Evolutionary conservation across 345 rosid species (phyloP).

Genomic region (Eucalyptus polybractea): DNA sequence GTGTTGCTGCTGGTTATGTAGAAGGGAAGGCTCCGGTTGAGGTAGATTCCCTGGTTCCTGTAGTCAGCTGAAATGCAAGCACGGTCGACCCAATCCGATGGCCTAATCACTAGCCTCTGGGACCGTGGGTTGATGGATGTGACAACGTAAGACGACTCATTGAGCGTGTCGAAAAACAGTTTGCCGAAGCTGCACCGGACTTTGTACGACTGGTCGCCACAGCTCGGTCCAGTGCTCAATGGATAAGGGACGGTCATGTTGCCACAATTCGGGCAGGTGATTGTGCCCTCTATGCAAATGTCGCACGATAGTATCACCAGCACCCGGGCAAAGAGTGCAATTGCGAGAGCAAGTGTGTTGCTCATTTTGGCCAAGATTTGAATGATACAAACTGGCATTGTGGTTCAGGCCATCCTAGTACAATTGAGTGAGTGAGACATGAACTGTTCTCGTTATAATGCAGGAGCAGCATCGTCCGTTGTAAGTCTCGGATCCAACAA

Average conservation of each 20-base stretch:
- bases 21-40: constrained; percentile 31
- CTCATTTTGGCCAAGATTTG: background rate
- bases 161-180: background rate
- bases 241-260: constrained; percentile 10
- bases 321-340: background rate
- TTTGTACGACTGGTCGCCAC: constrained; percentile 13
- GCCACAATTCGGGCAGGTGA: constrained; percentile 8
- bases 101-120: constrained; percentile 21
- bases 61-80: constrained; percentile 30
- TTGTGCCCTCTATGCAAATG: background rate
- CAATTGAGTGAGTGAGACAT: background rate
- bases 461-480: background rate
- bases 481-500: background rate
- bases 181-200: constrained; percentile 1
- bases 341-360: background rate
- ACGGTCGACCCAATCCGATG: constrained; percentile 5
- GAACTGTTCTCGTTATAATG: background rate
- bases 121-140: constrained; percentile 24
- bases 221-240: constrained; percentile 2
- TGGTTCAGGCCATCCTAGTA: background rate
- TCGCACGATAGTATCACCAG: background rate
- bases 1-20: constrained; percentile 35
- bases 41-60: constrained; percentile 20
- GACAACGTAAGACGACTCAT: constrained; percentile 28
- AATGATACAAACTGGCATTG: background rate